phyloP scores from a whole-genome alignment of 176 grass and related monocot genomes.

The Eleusine coracana region DNA sequence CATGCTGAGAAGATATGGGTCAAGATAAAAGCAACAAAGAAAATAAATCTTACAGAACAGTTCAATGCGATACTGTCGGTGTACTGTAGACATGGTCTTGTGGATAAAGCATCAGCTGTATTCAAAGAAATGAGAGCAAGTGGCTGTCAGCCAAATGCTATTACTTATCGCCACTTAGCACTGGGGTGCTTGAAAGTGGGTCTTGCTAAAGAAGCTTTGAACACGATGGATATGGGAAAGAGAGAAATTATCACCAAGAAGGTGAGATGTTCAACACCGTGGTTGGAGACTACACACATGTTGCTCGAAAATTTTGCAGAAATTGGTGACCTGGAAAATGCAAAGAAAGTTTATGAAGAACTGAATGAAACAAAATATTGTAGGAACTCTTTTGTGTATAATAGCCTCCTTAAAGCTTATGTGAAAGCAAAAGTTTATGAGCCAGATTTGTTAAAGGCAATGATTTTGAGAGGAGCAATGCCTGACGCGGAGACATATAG shows the following conservation, averaged over 20 bases:
- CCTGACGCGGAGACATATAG: conserved; percentile 82
- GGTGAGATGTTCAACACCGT: conserved; percentile 78
- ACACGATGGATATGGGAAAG: conserved; percentile 74
- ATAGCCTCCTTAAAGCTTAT: conserved; percentile 84
- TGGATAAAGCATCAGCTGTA: conserved; percentile 73
- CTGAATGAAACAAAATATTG: conserved; percentile 89
- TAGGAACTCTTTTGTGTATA: conserved; percentile 82
- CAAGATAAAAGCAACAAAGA: conserved; percentile 61
- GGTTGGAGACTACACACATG: conserved; percentile 91
- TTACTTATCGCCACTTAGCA: conserved; percentile 82
- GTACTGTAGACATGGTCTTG: conserved; percentile 72
- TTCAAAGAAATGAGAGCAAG: conserved; percentile 88
- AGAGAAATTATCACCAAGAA: conserved; percentile 59
- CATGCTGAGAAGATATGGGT: conserved; percentile 74
- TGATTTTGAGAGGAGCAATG: conserved; percentile 87
- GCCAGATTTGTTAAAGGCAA: conserved; percentile 68
- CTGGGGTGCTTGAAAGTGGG: conserved; percentile 85
- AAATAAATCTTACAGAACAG: conserved; percentile 58
- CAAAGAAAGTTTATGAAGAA: conserved; percentile 72
- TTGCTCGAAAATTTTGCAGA: conserved; percentile 76
- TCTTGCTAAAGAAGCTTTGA: conserved; percentile 74
- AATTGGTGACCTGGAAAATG: conserved; percentile 70
- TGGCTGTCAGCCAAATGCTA: conserved; percentile 81
- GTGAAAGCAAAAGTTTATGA: conserved; percentile 80
- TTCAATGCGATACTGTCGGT: conserved; percentile 91